Conservation (phyloP, 257 asterid species). For the Solanum lycopersicoides region DNA sequence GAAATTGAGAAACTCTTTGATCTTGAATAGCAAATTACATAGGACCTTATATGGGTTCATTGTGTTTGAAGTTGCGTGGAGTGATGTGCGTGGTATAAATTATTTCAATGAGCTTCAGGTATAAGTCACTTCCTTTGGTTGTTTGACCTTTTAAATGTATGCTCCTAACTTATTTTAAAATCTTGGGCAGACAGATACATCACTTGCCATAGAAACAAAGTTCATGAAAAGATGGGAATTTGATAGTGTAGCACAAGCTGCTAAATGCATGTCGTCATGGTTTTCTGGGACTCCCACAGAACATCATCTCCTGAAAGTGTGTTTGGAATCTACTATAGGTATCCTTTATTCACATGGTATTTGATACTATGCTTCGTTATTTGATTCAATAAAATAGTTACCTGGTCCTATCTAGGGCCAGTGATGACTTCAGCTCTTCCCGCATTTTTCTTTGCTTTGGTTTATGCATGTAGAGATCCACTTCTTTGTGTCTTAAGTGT, state of each 20-base stretch:
- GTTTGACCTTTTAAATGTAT: background rate
- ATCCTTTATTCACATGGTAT: background rate
- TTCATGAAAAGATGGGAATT: slow-evolving; percentile 96
- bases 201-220: slow-evolving; percentile 84
- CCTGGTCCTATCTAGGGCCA: background rate
- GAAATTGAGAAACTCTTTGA: slow-evolving; percentile 65
- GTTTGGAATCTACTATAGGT: slow-evolving; percentile 63
- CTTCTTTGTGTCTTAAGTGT: background rate
- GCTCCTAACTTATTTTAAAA: background rate
- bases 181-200: slow-evolving; percentile 68
- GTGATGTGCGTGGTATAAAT: slow-evolving; percentile 79
- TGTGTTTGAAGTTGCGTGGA: slow-evolving; percentile 88
- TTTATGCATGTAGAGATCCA: background rate
- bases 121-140: background rate
- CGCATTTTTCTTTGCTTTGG: background rate
- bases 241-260: slow-evolving; percentile 77
- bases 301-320: slow-evolving; percentile 46
- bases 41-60: slow-evolving; percentile 89
- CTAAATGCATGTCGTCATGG: slow-evolving; percentile 56
- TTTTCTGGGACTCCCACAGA: slow-evolving; percentile 69
- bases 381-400: background rate
- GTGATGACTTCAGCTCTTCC: background rate
- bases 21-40: slow-evolving; percentile 71
- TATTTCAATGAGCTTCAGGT: slow-evolving; percentile 97
- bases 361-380: background rate